Conservation (phyloP, 768 basidiomycete genomes). For the Paxillus ammoniavirescens region DNA sequence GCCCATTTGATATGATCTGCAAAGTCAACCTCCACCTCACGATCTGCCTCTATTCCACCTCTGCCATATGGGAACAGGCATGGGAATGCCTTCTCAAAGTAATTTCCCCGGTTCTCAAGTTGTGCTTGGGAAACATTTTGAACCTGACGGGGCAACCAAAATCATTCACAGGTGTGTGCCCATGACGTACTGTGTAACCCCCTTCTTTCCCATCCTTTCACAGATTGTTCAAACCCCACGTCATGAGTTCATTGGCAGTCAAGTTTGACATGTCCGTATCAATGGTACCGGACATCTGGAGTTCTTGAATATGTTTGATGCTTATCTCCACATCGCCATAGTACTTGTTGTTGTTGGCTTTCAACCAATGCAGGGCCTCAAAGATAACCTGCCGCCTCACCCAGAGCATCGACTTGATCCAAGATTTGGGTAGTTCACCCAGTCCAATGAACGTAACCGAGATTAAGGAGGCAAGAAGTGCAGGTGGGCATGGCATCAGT, state of each 20-base stretch:
- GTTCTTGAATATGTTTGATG: too few relatives aligned
- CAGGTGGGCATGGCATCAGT: conserved; percentile 31
- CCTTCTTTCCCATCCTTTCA: too few relatives aligned
- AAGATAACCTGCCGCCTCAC: conserved; percentile 30
- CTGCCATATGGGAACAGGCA: not conserved
- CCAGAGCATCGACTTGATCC: conserved; percentile 29
- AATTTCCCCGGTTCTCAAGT: too few relatives aligned
- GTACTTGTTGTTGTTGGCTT: conserved; percentile 32
- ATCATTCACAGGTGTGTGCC: too few relatives aligned
- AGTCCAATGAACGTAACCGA: conserved; percentile 36
- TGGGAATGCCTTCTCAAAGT: not conserved
- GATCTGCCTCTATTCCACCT: not conserved
- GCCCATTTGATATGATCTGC: not conserved
- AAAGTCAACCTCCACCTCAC: too few relatives aligned
- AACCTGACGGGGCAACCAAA: too few relatives aligned
- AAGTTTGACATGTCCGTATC: conserved; percentile 28
- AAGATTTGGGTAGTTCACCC: conserved; percentile 24
- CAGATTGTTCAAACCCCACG: too few relatives aligned
- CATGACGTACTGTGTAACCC: too few relatives aligned
- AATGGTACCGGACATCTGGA: too few relatives aligned
- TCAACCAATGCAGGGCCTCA: conserved; percentile 36
- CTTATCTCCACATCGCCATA: too few relatives aligned
- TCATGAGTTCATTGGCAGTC: conserved; percentile 13
- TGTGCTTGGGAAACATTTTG: too few relatives aligned
- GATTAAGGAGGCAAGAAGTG: conserved; percentile 32